phyloP scores from a whole-genome alignment of 192 early-diverging fungal genomes.

The Coemansia sp. region DNA sequence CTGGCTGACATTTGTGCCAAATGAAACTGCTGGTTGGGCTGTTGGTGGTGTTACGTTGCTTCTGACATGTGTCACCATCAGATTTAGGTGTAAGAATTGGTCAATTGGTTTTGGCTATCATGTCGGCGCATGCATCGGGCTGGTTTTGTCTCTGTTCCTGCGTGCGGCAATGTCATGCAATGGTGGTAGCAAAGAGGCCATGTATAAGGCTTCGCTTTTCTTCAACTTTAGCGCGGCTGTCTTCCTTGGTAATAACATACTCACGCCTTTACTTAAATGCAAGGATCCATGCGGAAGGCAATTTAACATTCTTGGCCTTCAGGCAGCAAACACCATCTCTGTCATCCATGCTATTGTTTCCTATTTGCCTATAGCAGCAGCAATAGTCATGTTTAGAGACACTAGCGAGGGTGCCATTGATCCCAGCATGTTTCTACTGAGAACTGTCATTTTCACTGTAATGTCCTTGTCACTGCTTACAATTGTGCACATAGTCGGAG shows the following conservation, averaged over 20 bases:
- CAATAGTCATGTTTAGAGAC: neutral
- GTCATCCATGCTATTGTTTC: neutral
- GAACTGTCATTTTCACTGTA: too few species aligned
- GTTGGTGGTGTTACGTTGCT: constrained; percentile 9
- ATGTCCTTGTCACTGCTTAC: too few species aligned
- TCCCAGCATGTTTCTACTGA: too few species aligned
- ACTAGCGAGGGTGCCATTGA: too few species aligned
- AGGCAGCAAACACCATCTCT: neutral
- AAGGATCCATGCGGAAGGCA: neutral
- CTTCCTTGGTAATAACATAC: neutral
- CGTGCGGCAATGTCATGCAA: neutral
- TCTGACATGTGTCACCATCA: neutral
- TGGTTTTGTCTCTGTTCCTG: neutral
- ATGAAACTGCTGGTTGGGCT: constrained; percentile 9
- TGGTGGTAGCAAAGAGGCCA: neutral
- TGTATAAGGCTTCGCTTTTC: constrained; percentile 6
- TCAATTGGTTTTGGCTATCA: neutral
- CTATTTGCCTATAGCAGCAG: neutral
- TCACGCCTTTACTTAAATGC: neutral
- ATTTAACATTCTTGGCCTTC: neutral
- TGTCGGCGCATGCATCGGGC: too few species aligned
- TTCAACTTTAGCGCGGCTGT: constrained; percentile 1
- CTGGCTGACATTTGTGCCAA: constrained; percentile 24
- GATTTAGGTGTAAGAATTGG: neutral
- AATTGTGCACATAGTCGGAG: too few species aligned